Evolutionary conservation across 202 grass and related monocot species (phyloP), one percentile per base, ranked within the genome.

Genomic region (Cymbopogon flexuosus): DNA sequence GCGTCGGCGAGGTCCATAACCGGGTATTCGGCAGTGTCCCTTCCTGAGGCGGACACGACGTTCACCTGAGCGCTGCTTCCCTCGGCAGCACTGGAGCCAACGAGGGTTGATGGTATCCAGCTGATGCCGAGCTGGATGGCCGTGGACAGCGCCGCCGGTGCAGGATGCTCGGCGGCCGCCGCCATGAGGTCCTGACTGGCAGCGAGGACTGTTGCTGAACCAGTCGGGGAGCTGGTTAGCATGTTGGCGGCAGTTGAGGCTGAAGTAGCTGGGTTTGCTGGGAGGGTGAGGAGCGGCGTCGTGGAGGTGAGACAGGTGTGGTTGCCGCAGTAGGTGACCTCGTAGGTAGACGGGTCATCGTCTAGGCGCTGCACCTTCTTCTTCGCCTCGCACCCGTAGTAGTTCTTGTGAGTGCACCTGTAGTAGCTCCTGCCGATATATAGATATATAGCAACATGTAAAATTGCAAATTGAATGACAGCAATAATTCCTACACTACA

Each of bases 371-470:
- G 96, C 57, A 99, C 87, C 66, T 89, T 90, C 87, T 99, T 99
- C 81, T 91, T 99, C 5, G 96, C 96, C 63, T 84, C 77, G 67
- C 96, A 99, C 12, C 96, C 92, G 49, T 93, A 96, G 87, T 89
- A 96, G 66, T 84, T 96, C 90, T 88, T 93, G 85, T 99, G 90
- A 0, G 92, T 96, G 89, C 96, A 99, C 62, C 93, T 82, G 73
- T 91, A 99, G 58, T 99, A 99, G 72, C 93, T 93, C 78, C 96
- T 99, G 87, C 49, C 24, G 10, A 5, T 5, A 43, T 43, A 43
- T 43, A 42, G 10, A 49, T 57, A 33, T 27, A 40, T 66, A 19
- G 45, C 27, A 71, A 12, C 8, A 58, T 31, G 16, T 4, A 35
- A 45, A 45, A 13, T 0, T 70, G 22, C 12, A 47, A 47, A 47